phyloP scores from a whole-genome alignment of 2,329 filamentous ascomycete species.

The Metarhizium album region DNA sequence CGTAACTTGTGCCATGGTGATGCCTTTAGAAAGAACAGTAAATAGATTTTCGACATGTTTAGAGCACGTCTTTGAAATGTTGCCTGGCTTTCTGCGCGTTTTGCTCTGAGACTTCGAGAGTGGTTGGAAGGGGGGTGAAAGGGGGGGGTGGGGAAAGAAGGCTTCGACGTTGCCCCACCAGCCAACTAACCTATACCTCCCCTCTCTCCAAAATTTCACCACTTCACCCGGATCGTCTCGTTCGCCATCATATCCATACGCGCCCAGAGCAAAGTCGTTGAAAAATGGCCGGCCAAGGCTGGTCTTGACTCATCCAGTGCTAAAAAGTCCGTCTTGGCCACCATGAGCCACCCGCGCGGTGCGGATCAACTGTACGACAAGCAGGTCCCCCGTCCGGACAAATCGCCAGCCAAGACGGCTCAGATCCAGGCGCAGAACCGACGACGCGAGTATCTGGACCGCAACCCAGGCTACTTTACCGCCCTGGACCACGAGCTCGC shows the following conservation, averaged over 20 bases:
- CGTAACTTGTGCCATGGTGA: neutral
- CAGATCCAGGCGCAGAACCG: slow-evolving; percentile 60
- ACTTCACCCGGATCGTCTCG: neutral
- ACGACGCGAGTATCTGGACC: slow-evolving; percentile 63
- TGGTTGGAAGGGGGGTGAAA: too few relatives aligned
- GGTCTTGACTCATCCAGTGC: neutral
- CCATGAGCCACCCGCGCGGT: neutral
- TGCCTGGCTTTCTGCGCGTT: too few relatives aligned
- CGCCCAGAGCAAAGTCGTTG: too few relatives aligned
- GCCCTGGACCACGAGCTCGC: slow-evolving; percentile 44
- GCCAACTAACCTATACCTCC: too few relatives aligned
- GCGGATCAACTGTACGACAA: slow-evolving; percentile 14
- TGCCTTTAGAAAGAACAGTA: neutral
- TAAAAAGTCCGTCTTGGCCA: neutral
- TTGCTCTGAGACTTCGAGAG: too few relatives aligned
- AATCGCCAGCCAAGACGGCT: slow-evolving; percentile 28
- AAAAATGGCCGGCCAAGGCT: neutral
- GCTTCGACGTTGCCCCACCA: too few relatives aligned
- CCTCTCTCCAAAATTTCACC: too few relatives aligned
- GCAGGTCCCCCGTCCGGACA: slow-evolving; percentile 33
- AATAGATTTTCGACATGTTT: neutral
- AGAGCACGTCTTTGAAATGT: too few relatives aligned
- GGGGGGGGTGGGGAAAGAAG: too few relatives aligned
- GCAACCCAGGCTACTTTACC: slow-evolving; percentile 61
- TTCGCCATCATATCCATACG: neutral